Evolutionary conservation across 1,284 basidiomycete genomes (phyloP).

Genomic region (Puccinia novopanici): DNA sequence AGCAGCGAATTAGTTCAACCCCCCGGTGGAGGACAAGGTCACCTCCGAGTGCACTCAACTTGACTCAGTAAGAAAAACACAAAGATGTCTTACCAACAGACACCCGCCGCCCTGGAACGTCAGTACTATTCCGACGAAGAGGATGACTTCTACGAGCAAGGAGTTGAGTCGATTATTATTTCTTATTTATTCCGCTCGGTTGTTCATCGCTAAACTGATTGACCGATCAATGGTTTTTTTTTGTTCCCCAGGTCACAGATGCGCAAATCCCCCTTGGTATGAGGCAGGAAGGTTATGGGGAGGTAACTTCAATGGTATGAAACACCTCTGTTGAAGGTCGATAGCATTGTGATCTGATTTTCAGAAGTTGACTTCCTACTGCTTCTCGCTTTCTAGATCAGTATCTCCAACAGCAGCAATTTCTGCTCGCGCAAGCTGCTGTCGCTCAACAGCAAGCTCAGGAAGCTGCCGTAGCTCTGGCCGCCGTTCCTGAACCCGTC

Average conservation of each 20-base stretch:
- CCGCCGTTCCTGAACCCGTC: constrained; percentile 58
- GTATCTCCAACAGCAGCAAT: constrained; percentile 49
- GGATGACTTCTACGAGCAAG: constrained; percentile 49
- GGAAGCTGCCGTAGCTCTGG: constrained; percentile 56
- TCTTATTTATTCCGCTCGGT: not conserved
- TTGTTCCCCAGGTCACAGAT: constrained; percentile 27
- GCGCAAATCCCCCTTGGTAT: constrained; percentile 46
- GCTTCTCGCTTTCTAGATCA: constrained; percentile 20
- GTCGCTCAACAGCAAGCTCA: constrained; percentile 56
- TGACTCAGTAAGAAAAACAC: not conserved
- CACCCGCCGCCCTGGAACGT: constrained; percentile 38
- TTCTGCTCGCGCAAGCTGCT: constrained; percentile 50
- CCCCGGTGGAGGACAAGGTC: not conserved
- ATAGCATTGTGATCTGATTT: not conserved
- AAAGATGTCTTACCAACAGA: constrained; percentile 18
- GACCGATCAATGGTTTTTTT: not conserved
- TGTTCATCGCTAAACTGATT: not conserved
- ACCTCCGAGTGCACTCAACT: not conserved
- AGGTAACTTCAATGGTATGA: constrained; percentile 44
- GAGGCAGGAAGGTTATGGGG: constrained; percentile 47
- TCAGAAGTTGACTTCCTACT: not conserved
- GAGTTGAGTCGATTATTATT: constrained; percentile 9
- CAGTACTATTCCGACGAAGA: constrained; percentile 50
- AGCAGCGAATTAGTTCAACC: too few species aligned
- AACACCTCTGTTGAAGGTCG: too few species aligned